Evolutionary conservation across 495 filamentous ascomycete species (phyloP), one percentile per base, ranked within the genome.

Genomic region (Lasiosphaeria hispida): DNA sequence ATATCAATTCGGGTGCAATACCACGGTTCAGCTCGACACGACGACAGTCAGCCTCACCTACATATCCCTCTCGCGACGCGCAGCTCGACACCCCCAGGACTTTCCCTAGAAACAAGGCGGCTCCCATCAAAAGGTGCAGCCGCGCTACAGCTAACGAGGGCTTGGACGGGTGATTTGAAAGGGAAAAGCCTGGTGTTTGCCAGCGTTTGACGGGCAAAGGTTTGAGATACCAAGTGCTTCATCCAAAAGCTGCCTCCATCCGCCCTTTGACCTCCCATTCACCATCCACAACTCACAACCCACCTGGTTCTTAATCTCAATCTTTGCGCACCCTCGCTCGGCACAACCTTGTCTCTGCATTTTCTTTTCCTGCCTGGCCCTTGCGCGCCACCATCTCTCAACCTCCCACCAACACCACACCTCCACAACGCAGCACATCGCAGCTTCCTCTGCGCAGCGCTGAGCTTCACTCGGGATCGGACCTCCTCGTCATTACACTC

Each of bases 211-310:
- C 64, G 57, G 59, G 64, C 63, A 65, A 69, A 71, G 69, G 69
- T 72, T 72, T 72, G 67, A 69, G 69, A 59, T 63, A 68, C 61
- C 63, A 57, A 60, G 61, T 66, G 63, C 58, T 69, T 62, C 59
- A 55, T 47, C 53, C 52, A 49, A 58, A 47, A 62, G 49, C 58
- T 58, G 52, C 63, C 60, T 59, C 63, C 61, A 64, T 56, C 61
- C 61, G 14, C 23, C 33, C 63, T 53, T 30, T 30, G 23, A 30
- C 23, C 23, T 30, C 23, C 23, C 23, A 30, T 30, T 30, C 23
- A 30, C 23, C 23, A 30, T 30, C 23, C 53, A 38, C 41, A 44
- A 37, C 14, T 44, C 41, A n/a, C 53, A 9, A 47, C 53, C 42
- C 43, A 10, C 51, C 18, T 39, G 14, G 34, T 15, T 18, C 51